phyloP scores from a whole-genome alignment of 208 protist genomes.

The Wallacemonas sp. region DNA sequence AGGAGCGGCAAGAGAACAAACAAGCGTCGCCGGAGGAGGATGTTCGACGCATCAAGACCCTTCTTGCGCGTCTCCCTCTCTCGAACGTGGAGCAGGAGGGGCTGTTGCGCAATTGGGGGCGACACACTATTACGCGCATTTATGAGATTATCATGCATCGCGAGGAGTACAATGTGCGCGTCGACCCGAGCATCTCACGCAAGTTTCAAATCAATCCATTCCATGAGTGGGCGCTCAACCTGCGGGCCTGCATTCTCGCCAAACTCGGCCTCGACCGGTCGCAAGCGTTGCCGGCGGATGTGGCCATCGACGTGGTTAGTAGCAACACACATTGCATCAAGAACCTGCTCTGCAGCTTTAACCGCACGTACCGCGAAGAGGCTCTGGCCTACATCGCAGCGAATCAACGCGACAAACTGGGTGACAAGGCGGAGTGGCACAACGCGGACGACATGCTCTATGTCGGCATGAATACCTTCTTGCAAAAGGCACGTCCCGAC shows the following conservation, averaged over 20 bases:
- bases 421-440: constrained; percentile 56
- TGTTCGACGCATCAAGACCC: constrained; percentile 41
- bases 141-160: constrained; percentile 91
- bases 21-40: constrained; percentile 40
- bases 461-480: constrained; percentile 43
- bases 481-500: constrained; percentile 60
- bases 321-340: constrained; percentile 93
- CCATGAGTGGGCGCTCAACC: constrained; percentile 85
- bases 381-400: constrained; percentile 48
- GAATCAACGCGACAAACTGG: constrained; percentile 44
- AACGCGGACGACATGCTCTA: constrained; percentile 81
- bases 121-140: constrained; percentile 65
- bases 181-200: constrained; percentile 78
- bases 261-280: constrained; percentile 66
- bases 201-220: constrained; percentile 85
- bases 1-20: constrained; percentile 31
- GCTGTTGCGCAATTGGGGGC: constrained; percentile 65
- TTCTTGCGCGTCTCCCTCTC: constrained; percentile 68
- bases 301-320: constrained; percentile 85
- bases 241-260: constrained; percentile 65
- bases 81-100: constrained; percentile 63
- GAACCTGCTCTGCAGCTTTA: constrained; percentile 82
- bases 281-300: constrained; percentile 53
- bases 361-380: constrained; percentile 68
- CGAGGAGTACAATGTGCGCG: constrained; percentile 88